Conservation (phyloP, 2,329 filamentous ascomycete species). For the Penicillium sp. region DNA sequence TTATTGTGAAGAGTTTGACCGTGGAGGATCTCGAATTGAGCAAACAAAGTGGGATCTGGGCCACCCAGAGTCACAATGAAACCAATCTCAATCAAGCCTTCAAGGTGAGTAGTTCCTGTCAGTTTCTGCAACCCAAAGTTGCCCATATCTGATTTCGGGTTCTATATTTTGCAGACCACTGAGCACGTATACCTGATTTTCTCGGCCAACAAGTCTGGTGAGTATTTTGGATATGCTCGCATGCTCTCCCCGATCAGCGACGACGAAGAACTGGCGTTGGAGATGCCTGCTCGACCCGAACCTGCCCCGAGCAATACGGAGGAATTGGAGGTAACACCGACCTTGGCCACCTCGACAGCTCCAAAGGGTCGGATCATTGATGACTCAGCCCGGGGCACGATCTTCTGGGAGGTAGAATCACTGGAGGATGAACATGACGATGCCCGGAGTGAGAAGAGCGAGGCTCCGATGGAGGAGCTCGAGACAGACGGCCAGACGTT, state of each 20-base stretch:
- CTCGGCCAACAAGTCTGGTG: conserved; percentile 94
- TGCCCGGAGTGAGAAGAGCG: conserved; percentile 43
- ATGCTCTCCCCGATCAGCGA: conserved; percentile 85
- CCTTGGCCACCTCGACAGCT: conserved; percentile 72
- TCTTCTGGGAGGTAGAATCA: conserved; percentile 87
- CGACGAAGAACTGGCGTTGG: conserved; percentile 67
- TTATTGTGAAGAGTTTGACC: conserved; percentile 90
- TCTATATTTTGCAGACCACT: conserved; percentile 54
- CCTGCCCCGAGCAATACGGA: conserved; percentile 59
- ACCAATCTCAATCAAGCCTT: conserved; percentile 78
- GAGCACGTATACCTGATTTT: conserved; percentile 91
- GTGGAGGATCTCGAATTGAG: conserved; percentile 87
- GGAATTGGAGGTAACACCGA: conserved; percentile 75
- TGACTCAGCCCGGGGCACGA: conserved; percentile 88
- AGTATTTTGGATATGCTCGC: conserved; percentile 92
- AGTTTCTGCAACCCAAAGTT: neutral
- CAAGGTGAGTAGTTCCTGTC: conserved; percentile 56
- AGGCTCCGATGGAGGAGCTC: conserved; percentile 49
- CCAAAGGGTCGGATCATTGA: conserved; percentile 87
- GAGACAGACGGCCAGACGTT: conserved; percentile 63
- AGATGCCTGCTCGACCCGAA: conserved; percentile 67
- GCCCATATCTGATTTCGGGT: neutral
- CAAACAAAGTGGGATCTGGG: conserved; percentile 86
- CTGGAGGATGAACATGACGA: conserved; percentile 48
- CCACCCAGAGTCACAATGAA: conserved; percentile 93